These are phyloP conservation scores for Penicillium olsonii DNA, from an alignment of 2,329 filamentous ascomycete species.

Conservation along the genomic window DNA sequence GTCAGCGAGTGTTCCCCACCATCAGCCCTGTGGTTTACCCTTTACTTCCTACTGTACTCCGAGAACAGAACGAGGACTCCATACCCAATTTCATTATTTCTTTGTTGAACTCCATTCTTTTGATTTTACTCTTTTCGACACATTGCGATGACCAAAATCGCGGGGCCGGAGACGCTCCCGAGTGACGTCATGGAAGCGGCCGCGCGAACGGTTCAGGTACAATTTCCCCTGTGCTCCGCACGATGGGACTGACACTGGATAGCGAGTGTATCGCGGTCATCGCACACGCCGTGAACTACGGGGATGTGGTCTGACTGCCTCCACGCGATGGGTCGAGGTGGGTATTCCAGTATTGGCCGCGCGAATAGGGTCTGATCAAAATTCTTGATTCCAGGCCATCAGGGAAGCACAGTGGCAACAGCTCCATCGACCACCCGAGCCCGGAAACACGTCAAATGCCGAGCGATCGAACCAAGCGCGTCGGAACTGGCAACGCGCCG, in stretches of 20 bases:
- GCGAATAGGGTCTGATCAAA: background rate
- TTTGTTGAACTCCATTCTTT: too few species aligned
- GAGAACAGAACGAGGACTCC: too few species aligned
- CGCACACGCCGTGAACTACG: conserved; percentile 69
- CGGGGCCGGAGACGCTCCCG: background rate
- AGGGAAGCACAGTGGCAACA: conserved; percentile 60
- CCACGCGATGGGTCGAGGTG: conserved; percentile 70
- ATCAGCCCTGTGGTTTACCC: background rate
- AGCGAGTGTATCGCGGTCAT: conserved; percentile 78
- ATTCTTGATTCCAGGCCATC: conserved; percentile 42
- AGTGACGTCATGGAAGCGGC: conserved; percentile 25
- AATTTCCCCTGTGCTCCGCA: too few species aligned
- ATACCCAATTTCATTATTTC: too few species aligned
- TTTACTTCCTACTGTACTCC: background rate
- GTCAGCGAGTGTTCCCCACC: background rate
- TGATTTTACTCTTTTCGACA: too few species aligned
- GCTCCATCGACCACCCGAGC: conserved; percentile 41
- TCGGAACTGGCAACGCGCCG: conserved; percentile 74
- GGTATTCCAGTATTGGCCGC: conserved; percentile 7
- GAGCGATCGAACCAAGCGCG: conserved; percentile 51
- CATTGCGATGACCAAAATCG: conserved; percentile 1
- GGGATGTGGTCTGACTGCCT: conserved; percentile 69
- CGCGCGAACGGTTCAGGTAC: conserved; percentile 25
- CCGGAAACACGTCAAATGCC: conserved; percentile 5
- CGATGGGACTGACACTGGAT: conserved; percentile 32